Conservation (phyloP, 2,329 filamentous ascomycete genomes). For the Fusarium secorum region DNA sequence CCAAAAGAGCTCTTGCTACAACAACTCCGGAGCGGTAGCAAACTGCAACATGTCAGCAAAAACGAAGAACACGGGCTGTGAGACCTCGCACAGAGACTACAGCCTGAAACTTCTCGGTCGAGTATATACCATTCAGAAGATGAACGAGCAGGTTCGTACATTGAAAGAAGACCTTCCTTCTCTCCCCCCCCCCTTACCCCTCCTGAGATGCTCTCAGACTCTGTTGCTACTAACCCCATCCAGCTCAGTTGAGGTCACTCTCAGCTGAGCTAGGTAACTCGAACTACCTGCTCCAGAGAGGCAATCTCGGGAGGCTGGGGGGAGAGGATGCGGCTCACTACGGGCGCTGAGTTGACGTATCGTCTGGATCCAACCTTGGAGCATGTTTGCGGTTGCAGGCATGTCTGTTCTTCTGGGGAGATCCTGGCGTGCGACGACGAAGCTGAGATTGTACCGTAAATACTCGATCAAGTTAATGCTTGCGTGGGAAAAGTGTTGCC, state of each 20-base stretch:
- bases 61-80: conserved; percentile 15
- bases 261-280: conserved; percentile 7
- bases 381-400: not conserved
- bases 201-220: conserved; percentile 36
- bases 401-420: conserved; percentile 45
- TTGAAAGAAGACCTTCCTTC: conserved; percentile 49
- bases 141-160: conserved; percentile 55
- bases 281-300: conserved; percentile 36
- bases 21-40: conserved; percentile 69
- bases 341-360: conserved; percentile 75
- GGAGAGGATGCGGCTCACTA: conserved; percentile 75
- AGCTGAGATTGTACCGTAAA: conserved; percentile 94
- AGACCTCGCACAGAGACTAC: not conserved
- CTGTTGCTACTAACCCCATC: conserved; percentile 41
- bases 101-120: conserved; percentile 16
- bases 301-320: conserved; percentile 42
- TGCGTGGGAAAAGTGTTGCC: conserved; percentile 98
- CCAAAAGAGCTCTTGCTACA: conserved; percentile 37
- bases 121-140: conserved; percentile 32
- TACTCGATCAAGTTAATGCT: conserved; percentile 99
- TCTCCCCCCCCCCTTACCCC: conserved; percentile 40
- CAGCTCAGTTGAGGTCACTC: not conserved
- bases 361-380: conserved; percentile 60
- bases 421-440: conserved; percentile 60
- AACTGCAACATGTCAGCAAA: conserved; percentile 47